Evolutionary conservation across 1,139 yeast genomes (phyloP).

Genomic region (Meyerozyma elateridarum): DNA sequence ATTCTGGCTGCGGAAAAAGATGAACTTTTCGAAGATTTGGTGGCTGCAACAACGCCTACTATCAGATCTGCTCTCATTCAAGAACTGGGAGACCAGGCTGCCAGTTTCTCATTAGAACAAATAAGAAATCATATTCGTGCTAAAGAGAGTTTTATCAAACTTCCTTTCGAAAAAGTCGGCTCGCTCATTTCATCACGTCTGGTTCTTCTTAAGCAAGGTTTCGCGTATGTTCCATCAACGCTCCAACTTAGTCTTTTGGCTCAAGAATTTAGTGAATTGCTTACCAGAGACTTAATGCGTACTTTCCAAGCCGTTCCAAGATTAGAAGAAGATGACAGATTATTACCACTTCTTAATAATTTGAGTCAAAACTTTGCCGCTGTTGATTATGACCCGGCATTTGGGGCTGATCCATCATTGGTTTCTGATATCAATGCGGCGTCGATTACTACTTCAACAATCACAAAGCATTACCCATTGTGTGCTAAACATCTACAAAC

Average conservation of each 20-base stretch:
- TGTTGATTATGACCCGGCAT: conserved; percentile 43
- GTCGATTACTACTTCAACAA: conserved; percentile 51
- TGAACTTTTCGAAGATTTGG: conserved; percentile 45
- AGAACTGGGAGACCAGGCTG: conserved; percentile 25
- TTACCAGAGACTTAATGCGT: conserved; percentile 50
- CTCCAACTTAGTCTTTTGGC: conserved; percentile 69
- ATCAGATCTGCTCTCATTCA: conserved; percentile 27
- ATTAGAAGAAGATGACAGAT: conserved; percentile 86
- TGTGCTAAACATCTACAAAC: conserved; percentile 72
- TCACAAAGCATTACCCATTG: conserved; percentile 69
- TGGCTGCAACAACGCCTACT: conserved; percentile 44
- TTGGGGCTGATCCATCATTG: conserved; percentile 27
- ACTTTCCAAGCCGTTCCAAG: conserved; percentile 81
- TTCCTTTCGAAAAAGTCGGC: conserved; percentile 83
- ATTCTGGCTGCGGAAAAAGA: conserved; percentile 61
- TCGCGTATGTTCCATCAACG: conserved; percentile 80
- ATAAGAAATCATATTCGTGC: conserved; percentile 36
- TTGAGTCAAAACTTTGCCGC: conserved; percentile 69
- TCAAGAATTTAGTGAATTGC: conserved; percentile 56
- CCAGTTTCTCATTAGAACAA: conserved; percentile 37
- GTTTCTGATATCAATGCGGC: conserved; percentile 58
- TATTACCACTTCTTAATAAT: conserved; percentile 77
- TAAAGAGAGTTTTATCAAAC: conserved; percentile 65
- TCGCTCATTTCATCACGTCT: conserved; percentile 68
- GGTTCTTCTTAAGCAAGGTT: conserved; percentile 63